Evolutionary conservation across 441 rosid species (phyloP).

Genomic region (Populus trichocarpa): DNA sequence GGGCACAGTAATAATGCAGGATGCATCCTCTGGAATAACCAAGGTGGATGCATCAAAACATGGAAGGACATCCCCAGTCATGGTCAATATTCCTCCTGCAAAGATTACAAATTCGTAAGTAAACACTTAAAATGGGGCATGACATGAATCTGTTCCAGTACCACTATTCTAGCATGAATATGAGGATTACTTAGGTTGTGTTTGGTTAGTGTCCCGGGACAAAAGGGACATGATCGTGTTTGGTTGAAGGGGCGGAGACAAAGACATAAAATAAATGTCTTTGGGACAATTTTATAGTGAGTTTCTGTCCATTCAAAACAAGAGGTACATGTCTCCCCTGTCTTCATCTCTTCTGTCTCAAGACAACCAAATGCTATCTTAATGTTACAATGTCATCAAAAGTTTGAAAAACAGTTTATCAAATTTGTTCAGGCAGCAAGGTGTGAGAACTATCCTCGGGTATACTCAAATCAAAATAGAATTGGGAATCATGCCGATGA

Average conservation of each 20-base stretch:
- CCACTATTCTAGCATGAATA: not conserved
- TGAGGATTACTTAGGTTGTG: not conserved
- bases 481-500: not conserved
- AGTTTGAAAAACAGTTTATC: not conserved
- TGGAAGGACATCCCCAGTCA: slow-evolving; percentile 99
- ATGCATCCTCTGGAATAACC: slow-evolving; percentile 75
- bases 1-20: slow-evolving; percentile 87
- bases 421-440: slow-evolving; percentile 1
- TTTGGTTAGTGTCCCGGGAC: no score
- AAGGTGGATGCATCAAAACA: slow-evolving; percentile 85
- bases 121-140: not conserved
- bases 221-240: no score
- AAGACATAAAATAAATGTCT: no score
- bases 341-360: no score
- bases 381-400: not conserved
- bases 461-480: not conserved
- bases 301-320: no score
- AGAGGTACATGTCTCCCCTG: no score
- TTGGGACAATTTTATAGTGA: no score
- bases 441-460: not conserved
- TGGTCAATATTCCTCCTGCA: slow-evolving; percentile 84
- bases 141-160: not conserved
- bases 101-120: slow-evolving; percentile 3
- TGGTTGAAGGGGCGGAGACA: no score
- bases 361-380: no score